A percentile compares a stretch with the other conserved stretches of the same genome.
Evolutionary conservation across 1,139 yeast genomes (phyloP).

Genomic region (Geotrichum cucujoidarum): DNA sequence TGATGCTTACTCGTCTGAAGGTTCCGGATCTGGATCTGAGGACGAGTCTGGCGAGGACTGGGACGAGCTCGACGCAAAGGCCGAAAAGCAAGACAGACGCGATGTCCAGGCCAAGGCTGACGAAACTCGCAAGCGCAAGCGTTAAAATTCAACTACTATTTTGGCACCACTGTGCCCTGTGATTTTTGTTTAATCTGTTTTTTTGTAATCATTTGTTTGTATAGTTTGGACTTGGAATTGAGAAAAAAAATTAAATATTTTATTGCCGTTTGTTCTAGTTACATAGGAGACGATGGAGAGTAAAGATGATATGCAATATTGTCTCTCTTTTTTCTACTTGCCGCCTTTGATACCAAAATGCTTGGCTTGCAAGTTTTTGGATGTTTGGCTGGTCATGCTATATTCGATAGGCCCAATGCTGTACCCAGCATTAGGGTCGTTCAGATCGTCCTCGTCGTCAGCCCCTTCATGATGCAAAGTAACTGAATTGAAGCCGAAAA

Average conservation of each 20-base stretch:
- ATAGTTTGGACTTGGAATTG: background rate
- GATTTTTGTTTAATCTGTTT: no score
- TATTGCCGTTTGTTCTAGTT: background rate
- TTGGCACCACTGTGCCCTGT: background rate
- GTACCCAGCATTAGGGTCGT: constrained; percentile 1
- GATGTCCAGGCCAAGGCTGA: constrained; percentile 21
- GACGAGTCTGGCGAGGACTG: constrained; percentile 39
- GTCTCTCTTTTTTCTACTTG: constrained; percentile 3
- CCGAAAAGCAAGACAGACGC: constrained; percentile 31
- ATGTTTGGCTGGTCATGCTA: constrained; percentile 10
- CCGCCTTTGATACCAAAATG: constrained; percentile 19
- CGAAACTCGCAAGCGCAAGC: constrained; percentile 20
- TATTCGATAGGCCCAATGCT: constrained; percentile 14
- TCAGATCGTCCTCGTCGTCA: constrained; percentile 20
- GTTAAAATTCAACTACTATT: no score
- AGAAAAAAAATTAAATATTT: background rate
- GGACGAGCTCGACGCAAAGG: constrained; percentile 39
- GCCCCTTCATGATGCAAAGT: constrained; percentile 67
- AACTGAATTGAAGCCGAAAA: constrained; percentile 81
- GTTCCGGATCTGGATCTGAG: constrained; percentile 26
- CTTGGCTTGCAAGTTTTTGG: constrained; percentile 8
- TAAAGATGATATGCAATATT: background rate
- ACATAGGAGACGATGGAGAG: background rate
- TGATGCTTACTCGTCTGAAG: constrained; percentile 22
- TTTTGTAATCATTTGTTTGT: background rate